Base-by-base conservation (phyloP, 192 early-diverging fungal species). In the Neocallimastix lanati region DNA sequence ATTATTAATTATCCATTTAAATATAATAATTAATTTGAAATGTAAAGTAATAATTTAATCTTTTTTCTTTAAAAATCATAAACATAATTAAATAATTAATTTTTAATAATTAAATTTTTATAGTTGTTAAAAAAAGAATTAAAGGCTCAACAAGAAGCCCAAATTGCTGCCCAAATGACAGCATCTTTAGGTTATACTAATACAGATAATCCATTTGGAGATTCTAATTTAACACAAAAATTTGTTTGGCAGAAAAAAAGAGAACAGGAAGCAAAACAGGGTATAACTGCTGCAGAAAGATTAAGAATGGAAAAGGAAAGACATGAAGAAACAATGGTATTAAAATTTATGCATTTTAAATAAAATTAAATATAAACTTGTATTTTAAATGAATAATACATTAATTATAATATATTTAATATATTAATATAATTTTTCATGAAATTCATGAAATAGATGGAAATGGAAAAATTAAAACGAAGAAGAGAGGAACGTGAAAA, bases 231-330 rank as follows among this genome's bases (percentile, higher is more conserved):
- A 12, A 87, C 88, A 38, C 87, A 90, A 78, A 96, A 96, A 82
- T 98, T 98, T 83, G 92, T 93, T 28, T 98, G 96, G 96, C 86
- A 92, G 58, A 97, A 98, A 83, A 98, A 98, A 80, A 86, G 92
- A 7, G 93, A 96, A 81, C 85, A 88, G 29, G 96, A 97, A 79
- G 81, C 85, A 67, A 92, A 92, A 77, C 81, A 86, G 12, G 88
- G 90, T 21, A 88, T 95, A 2, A 83, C 93, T 25, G 84, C 83
- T n/a, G 82, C 88, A 15, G 85, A 87, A 29, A 81, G 86, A 37
- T 80, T 87, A 11, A 90, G 90, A 28, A 78, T 79, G 27, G 89
- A 89, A 28, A 83, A 91, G 30, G 84, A 85, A 29, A 84, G 86
- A 67, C 92, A 93, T 36, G 91, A 92, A 2, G 90, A 88, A 78